Evolutionary conservation across 768 basidiomycete genomes (phyloP).

Genomic region (Tulasnella sp.): DNA sequence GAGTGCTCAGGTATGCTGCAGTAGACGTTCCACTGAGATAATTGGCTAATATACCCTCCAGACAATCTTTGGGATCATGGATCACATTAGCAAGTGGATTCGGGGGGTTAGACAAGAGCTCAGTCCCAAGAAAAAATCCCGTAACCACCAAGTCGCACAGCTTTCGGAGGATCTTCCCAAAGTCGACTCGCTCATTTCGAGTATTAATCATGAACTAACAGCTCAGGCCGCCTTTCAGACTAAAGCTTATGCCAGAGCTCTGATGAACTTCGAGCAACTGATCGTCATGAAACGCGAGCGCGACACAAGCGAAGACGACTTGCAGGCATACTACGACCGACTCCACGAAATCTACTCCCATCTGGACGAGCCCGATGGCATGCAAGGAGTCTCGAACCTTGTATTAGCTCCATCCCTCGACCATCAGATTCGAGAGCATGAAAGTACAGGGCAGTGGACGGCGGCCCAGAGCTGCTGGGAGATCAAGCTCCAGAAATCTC

Average conservation of each 20-base stretch:
- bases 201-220: constrained; percentile 82
- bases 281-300: constrained; percentile 51
- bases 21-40: background rate
- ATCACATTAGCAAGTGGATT: constrained; percentile 90
- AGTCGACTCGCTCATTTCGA: constrained; percentile 77
- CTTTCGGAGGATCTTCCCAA: background rate
- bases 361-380: constrained; percentile 96
- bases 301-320: constrained; percentile 42
- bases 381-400: constrained; percentile 92
- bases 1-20: constrained; percentile 77
- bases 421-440: constrained; percentile 96
- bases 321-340: constrained; percentile 76
- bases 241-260: constrained; percentile 86
- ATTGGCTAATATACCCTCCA: constrained; percentile 35
- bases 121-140: constrained; percentile 43
- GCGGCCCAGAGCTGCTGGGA: constrained; percentile 99
- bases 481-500: constrained; percentile 81
- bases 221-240: constrained; percentile 92
- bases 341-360: constrained; percentile 95
- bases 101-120: constrained; percentile 67
- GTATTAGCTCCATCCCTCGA: constrained; percentile 87
- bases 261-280: constrained; percentile 92
- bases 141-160: constrained; percentile 52
- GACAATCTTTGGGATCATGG: constrained; percentile 92
- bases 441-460: constrained; percentile 95